Evolutionary conservation across 495 filamentous ascomycete species (phyloP).

Genomic region (Margaritispora aquatica): DNA sequence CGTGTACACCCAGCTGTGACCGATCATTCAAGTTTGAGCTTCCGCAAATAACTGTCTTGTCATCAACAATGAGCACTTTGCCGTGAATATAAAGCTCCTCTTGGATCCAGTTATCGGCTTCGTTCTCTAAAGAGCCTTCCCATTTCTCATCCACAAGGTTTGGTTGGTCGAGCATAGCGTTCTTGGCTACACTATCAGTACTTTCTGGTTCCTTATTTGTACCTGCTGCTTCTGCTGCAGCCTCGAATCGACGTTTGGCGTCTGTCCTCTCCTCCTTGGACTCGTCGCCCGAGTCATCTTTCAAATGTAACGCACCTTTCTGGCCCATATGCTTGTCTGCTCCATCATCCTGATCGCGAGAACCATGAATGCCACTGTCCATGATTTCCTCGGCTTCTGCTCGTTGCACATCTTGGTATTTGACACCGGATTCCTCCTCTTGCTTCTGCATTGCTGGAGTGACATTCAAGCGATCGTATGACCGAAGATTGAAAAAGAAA

Average conservation of each 20-base stretch:
- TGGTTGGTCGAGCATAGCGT: slow-evolving; percentile 68
- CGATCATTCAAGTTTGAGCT: slow-evolving; percentile 91
- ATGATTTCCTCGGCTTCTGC: slow-evolving; percentile 83
- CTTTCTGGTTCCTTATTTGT: slow-evolving; percentile 38
- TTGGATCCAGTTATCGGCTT: slow-evolving; percentile 83
- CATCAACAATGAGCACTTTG: slow-evolving; percentile 83
- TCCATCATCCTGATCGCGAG: slow-evolving; percentile 20
- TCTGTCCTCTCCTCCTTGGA: slow-evolving; percentile 38
- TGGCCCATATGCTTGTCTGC: slow-evolving; percentile 21
- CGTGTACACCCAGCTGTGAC: slow-evolving; percentile 83
- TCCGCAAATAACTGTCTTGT: slow-evolving; percentile 76
- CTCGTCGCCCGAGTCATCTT: slow-evolving; percentile 39
- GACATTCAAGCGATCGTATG: slow-evolving; percentile 85
- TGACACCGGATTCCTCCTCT: slow-evolving; percentile 73
- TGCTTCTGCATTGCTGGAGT: slow-evolving; percentile 60
- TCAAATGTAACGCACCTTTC: slow-evolving; percentile 27
- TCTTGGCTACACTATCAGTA: slow-evolving; percentile 67
- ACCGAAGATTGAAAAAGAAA: slow-evolving; percentile 86
- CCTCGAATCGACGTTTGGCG: slow-evolving; percentile 60
- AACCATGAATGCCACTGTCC: slow-evolving; percentile 52
- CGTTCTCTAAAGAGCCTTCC: slow-evolving; percentile 63
- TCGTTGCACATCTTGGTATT: slow-evolving; percentile 77
- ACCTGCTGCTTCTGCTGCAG: slow-evolving; percentile 38
- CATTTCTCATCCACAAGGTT: slow-evolving; percentile 64
- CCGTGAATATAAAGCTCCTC: slow-evolving; percentile 93